phyloP scores from a whole-genome alignment of 306 rosid genomes.

The Myrica gale region DNA sequence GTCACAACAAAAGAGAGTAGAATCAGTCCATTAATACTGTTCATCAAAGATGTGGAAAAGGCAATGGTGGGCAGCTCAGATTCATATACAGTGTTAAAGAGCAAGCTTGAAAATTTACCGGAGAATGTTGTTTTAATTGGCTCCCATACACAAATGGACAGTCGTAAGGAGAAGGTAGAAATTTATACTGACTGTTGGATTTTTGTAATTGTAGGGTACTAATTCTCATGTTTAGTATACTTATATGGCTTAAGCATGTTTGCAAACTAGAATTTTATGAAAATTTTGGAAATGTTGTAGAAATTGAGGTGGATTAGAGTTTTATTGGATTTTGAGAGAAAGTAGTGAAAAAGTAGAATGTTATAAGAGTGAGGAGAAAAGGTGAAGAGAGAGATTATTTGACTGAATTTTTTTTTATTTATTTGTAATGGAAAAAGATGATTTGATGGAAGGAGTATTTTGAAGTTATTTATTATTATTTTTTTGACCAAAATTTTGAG shows the following conservation, averaged over 20 bases:
- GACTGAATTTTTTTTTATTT: too few species aligned
- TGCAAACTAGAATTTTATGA: too few species aligned
- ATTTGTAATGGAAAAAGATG: too few species aligned
- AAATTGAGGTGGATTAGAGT: too few species aligned
- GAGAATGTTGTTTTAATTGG: slow-evolving; percentile 81
- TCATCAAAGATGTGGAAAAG: slow-evolving; percentile 87
- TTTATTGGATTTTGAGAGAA: too few species aligned
- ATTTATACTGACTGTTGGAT: slow-evolving; percentile 24
- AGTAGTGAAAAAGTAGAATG: too few species aligned
- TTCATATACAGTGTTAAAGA: slow-evolving; percentile 51
- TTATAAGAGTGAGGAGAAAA: too few species aligned
- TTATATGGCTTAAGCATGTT: neutral
- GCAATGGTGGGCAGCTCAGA: slow-evolving; percentile 65
- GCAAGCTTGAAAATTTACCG: slow-evolving; percentile 69
- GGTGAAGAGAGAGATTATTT: too few species aligned
- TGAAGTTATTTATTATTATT: too few species aligned
- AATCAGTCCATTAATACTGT: slow-evolving; percentile 62
- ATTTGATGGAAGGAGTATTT: too few species aligned
- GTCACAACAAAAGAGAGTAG: slow-evolving; percentile 67
- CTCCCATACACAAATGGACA: slow-evolving; percentile 83
- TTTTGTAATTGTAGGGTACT: slow-evolving; percentile 3
- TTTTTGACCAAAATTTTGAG: too few species aligned
- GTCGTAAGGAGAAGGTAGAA: slow-evolving; percentile 80
- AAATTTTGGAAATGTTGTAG: too few species aligned
- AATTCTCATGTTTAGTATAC: neutral